Base-by-base conservation (phyloP, 2,329 filamentous ascomycete genomes). In the Colletotrichum neosansevieriae region DNA sequence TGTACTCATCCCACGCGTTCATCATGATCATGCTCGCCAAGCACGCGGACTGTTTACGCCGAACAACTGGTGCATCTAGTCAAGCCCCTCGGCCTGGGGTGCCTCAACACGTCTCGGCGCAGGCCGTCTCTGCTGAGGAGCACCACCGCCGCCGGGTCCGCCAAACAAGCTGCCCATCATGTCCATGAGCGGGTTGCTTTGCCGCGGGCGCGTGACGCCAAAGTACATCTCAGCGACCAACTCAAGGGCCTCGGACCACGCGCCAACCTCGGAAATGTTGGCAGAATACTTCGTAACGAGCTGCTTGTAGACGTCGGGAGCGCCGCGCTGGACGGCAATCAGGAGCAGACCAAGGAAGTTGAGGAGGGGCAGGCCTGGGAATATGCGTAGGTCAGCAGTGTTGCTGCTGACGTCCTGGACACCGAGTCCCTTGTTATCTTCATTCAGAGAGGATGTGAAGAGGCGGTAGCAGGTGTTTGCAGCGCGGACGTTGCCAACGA, bases 101-200 rank as follows among this genome's bases (percentile, higher is more conserved):
- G 82, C 78, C 73, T 85, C 81, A 38, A 84, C 73, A 69, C 80
- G 75, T 67, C 82, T 81, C 38, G 82, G 73, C n/a, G 80, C 79
- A n/a, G 81, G 81, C 65, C 80, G 82, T 69, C 79, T 80, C 47
- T 75, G 77, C 69, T 76, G 72, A 54, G 75, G 73, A n/a, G 73
- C 75, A 38, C 76, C 84, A n/a, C 86, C 87, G 17, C 83, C 84
- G 58, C 84, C 84, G 29, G 85, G 87, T 19, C 94, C 94, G 56
- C 94, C 94, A 75, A 99, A 92, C 85, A 99, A 89, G 71, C 90
- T 94, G 54, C 94, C 94, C 92, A 99, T 97, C 94, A 99, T 98
- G 78, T 99, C 96, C 80, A 98, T 89, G 79, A 99, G 84, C 3
- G 94, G 94, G 79, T 98, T 98, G 71, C 91, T 92, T 83, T 97